These are phyloP conservation scores for Apophysomyces trapeziformis DNA, from an alignment of 371 early-diverging fungal species.

Conservation along the genomic window DNA sequence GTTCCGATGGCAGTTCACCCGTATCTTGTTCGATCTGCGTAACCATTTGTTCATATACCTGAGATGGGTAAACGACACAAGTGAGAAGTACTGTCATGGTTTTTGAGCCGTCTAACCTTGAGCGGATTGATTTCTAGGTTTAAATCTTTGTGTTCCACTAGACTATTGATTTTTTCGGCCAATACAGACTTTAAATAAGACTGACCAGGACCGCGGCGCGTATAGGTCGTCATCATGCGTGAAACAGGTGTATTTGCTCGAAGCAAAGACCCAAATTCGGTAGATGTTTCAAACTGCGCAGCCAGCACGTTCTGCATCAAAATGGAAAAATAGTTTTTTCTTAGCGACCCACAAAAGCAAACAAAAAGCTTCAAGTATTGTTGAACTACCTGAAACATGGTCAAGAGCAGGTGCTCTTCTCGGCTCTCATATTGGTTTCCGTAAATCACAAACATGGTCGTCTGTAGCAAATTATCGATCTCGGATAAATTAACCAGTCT, in stretches of 20 bases:
- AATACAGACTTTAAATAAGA: conserved; percentile 89
- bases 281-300: conserved; percentile 89
- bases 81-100: conserved; percentile 21
- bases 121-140: conserved; percentile 91
- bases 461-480: conserved; percentile 92
- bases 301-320: conserved; percentile 76
- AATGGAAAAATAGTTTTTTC: neutral
- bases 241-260: conserved; percentile 96
- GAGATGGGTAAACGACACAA: neutral
- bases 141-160: conserved; percentile 79
- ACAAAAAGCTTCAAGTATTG: neutral
- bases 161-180: conserved; percentile 76
- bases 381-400: conserved; percentile 88
- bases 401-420: conserved; percentile 92
- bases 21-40: conserved; percentile 71
- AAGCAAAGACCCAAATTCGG: conserved; percentile 86
- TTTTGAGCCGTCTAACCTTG: conserved; percentile 56
- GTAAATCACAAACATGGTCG: conserved; percentile 95
- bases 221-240: conserved; percentile 97
- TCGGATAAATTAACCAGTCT: conserved; percentile 85
- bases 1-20: conserved; percentile 53
- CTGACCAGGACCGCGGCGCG: conserved; percentile 94
- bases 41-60: conserved; percentile 88
- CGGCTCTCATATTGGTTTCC: conserved; percentile 96
- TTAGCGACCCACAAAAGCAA: neutral